Percentiles rank a stretch among this genome's conserved stretches.
phyloP scores from a whole-genome alignment of 2,329 filamentous ascomycete genomes.

The Fusarium dlaminii region DNA sequence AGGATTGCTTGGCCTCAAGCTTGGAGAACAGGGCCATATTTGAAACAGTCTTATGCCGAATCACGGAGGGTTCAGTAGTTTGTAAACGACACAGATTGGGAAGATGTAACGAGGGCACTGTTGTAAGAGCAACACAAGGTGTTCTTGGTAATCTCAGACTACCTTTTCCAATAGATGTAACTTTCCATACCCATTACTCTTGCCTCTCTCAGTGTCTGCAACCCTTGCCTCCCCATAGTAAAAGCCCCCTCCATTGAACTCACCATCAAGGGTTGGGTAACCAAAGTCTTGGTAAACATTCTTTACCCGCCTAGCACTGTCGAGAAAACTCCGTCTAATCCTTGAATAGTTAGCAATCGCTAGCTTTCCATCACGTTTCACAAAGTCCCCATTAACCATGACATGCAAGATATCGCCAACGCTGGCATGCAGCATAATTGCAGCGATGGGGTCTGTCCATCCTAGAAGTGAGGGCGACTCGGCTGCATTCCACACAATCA shows the following conservation, averaged over 20 bases:
- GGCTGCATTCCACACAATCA: conserved; percentile 62
- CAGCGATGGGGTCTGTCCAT: conserved; percentile 65
- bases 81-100: neutral
- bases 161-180: neutral
- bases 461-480: conserved; percentile 60
- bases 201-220: neutral
- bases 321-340: conserved; percentile 46
- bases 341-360: conserved; percentile 41
- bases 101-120: too few species aligned
- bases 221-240: neutral
- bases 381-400: conserved; percentile 50
- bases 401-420: conserved; percentile 63
- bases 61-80: neutral
- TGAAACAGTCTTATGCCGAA: neutral
- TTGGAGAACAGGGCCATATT: neutral
- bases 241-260: conserved; percentile 22
- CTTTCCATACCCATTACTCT: conserved; percentile 5
- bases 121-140: neutral
- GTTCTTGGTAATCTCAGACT: neutral
- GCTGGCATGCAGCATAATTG: conserved; percentile 64
- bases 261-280: conserved; percentile 40
- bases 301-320: conserved; percentile 48
- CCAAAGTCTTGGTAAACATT: conserved; percentile 37
- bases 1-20: neutral
- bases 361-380: conserved; percentile 56